These are phyloP conservation scores for Ulota crispa DNA, from an alignment of 225 moss, liverwort and hornwort genomes.

Conservation along the genomic window DNA sequence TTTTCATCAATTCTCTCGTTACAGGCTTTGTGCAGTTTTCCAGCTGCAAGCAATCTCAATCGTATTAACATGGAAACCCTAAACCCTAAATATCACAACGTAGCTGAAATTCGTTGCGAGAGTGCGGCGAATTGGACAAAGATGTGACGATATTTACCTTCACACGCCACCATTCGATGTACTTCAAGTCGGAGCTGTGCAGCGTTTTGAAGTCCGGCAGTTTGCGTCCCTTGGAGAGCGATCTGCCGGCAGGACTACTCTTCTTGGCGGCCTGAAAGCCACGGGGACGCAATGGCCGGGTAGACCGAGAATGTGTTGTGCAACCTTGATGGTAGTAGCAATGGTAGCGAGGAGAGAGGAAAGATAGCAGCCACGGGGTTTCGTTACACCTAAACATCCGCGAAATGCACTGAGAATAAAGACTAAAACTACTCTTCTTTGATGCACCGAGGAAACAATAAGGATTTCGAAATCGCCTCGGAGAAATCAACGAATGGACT, in stretches of 20 bases:
- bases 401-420: background rate
- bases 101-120: background rate
- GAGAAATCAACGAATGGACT: slow-evolving; percentile 35
- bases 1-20: slow-evolving; percentile 75
- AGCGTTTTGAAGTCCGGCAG: slow-evolving; percentile 41
- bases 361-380: slow-evolving; percentile 18
- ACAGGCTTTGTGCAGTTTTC: slow-evolving; percentile 72
- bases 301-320: no score
- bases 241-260: background rate
- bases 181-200: slow-evolving; percentile 53
- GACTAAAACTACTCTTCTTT: background rate
- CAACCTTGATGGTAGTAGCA: background rate
- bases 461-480: background rate
- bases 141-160: slow-evolving; percentile 35
- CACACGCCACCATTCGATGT: slow-evolving; percentile 90
- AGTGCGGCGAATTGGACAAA: background rate
- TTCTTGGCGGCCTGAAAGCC: slow-evolving; percentile 37
- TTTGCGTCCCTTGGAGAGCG: slow-evolving; percentile 41
- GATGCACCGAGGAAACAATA: background rate
- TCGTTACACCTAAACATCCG: background rate
- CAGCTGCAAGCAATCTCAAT: slow-evolving; percentile 45
- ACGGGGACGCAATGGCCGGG: slow-evolving; percentile 19
- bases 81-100: background rate
- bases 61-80: slow-evolving; percentile 18
- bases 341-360: background rate